A percentile compares a stretch with the other conserved stretches of the same genome.
These are phyloP conservation scores for Nakaseomyces sp. DNA, from an alignment of 1,139 yeast species.

Conservation along the genomic window DNA sequence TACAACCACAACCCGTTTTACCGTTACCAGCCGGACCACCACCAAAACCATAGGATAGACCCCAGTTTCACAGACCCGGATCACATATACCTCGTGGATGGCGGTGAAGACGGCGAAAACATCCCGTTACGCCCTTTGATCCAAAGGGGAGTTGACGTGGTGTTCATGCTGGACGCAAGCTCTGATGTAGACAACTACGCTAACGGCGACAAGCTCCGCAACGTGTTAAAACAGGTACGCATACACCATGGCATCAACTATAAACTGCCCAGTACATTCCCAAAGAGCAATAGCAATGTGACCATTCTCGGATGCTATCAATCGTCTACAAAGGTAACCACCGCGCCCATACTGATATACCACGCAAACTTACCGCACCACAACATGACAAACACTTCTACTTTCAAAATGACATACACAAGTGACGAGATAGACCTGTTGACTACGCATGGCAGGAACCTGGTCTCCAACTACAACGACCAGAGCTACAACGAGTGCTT, in stretches of 20 bases:
- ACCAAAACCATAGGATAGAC: constrained; percentile 16
- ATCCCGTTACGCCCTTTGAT: constrained; percentile 54
- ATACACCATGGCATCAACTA: constrained; percentile 16
- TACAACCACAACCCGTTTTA: constrained; percentile 71
- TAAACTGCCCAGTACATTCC: constrained; percentile 21
- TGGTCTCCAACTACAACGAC: constrained; percentile 41
- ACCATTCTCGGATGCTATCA: constrained; percentile 49
- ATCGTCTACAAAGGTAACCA: not conserved
- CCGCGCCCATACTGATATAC: constrained; percentile 45
- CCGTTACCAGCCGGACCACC: constrained; percentile 28
- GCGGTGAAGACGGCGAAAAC: constrained; percentile 59
- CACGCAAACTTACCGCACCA: constrained; percentile 35
- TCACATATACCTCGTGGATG: constrained; percentile 47
- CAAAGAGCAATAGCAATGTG: constrained; percentile 32
- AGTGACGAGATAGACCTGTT: constrained; percentile 37
- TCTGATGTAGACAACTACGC: constrained; percentile 56
- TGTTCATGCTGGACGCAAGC: constrained; percentile 57
- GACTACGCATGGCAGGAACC: constrained; percentile 44
- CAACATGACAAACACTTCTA: constrained; percentile 46
- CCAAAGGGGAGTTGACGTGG: constrained; percentile 44
- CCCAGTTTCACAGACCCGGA: constrained; percentile 21
- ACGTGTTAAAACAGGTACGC: constrained; percentile 24
- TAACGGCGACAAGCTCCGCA: constrained; percentile 47
- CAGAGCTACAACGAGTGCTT: constrained; percentile 42
- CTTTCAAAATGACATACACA: constrained; percentile 48